phyloP scores from a whole-genome alignment of 2,329 filamentous ascomycete species.

The Pyrenophora seminiperda region DNA sequence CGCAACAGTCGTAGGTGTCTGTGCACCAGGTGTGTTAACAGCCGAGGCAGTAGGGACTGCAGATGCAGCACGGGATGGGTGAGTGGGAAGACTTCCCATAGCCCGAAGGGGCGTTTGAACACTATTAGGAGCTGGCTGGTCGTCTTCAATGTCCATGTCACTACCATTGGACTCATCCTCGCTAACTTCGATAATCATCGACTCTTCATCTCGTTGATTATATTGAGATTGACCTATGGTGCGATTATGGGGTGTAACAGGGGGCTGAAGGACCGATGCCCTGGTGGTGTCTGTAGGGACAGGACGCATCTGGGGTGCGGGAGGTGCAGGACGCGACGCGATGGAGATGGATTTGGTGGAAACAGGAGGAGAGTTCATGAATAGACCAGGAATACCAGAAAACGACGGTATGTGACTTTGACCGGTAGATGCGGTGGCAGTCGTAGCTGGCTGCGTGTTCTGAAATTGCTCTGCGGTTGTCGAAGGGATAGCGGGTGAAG shows the following conservation, averaged over 20 bases:
- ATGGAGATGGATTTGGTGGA: slow-evolving; percentile 9
- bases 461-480: neutral
- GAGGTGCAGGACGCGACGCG: slow-evolving; percentile 11
- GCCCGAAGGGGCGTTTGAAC: slow-evolving; percentile 14
- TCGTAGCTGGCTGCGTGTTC: slow-evolving; percentile 5
- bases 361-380: slow-evolving; percentile 49
- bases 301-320: slow-evolving; percentile 58
- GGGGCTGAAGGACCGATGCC: slow-evolving; percentile 45
- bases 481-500: slow-evolving; percentile 6
- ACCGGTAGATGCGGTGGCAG: slow-evolving; percentile 6
- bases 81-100: slow-evolving; percentile 26
- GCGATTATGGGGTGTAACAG: slow-evolving; percentile 57
- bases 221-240: slow-evolving; percentile 63
- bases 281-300: slow-evolving; percentile 67
- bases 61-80: slow-evolving; percentile 35
- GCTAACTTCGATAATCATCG: slow-evolving; percentile 83
- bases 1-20: slow-evolving; percentile 44
- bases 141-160: slow-evolving; percentile 67
- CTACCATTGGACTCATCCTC: slow-evolving; percentile 69
- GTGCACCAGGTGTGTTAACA: slow-evolving; percentile 42
- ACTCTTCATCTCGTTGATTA: slow-evolving; percentile 62
- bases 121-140: slow-evolving; percentile 51
- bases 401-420: slow-evolving; percentile 25
- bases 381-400: slow-evolving; percentile 58
- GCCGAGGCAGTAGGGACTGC: slow-evolving; percentile 30